Evolutionary conservation across 768 basidiomycete species (phyloP), one percentile per base, ranked within the genome.

Genomic region (Tricholoma furcatifolium): DNA sequence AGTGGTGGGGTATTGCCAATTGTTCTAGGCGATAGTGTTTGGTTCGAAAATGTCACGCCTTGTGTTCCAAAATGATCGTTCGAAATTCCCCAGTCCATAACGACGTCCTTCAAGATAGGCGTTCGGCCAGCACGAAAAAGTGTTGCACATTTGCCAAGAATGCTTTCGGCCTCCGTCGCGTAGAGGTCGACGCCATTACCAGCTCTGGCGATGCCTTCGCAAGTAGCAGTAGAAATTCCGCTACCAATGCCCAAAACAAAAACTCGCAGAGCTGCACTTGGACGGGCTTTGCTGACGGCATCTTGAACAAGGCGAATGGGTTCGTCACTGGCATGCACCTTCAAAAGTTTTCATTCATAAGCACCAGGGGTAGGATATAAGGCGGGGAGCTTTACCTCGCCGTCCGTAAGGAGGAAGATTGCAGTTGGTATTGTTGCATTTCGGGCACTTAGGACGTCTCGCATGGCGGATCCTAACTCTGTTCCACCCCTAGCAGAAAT

Each of bases 401-500:
- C 84, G 51, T 84, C 85, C 2, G 85, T 87, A 27, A 87, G 66
- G 12, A 85, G 62, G 54, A 86, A 83, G 7, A 83, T 62, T 7
- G 68, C 74, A 0, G 80, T 79, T 1, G 83, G 72, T 1, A 73
- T 69, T 24, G 61, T 54, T 8, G 17, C 43, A 7, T 56, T 62
- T 6, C 79, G 73, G 5, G 61, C 61, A 1, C 47, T 24, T n/a
- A 83, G 69, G 20, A 75, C 74, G 1, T 44, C 23, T 4, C 62
- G 49, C 21, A 86, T 62, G 0, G 82, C 84, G 0, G 15, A 9
- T 0, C 63, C 41, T 7, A 82, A 75, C 43, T 84, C 74, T 1
- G 85, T 85, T 1, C 83, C 84, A 2, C 78, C 79, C 38, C 80
- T 38, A 0, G 80, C 76, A 0, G 50, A 2, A 68, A 85, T 77